Percentiles rank a stretch among this genome's conserved stretches.
Evolutionary conservation across 179 eudicot genomes (phyloP).

Genomic region (Beta corolliflora): DNA sequence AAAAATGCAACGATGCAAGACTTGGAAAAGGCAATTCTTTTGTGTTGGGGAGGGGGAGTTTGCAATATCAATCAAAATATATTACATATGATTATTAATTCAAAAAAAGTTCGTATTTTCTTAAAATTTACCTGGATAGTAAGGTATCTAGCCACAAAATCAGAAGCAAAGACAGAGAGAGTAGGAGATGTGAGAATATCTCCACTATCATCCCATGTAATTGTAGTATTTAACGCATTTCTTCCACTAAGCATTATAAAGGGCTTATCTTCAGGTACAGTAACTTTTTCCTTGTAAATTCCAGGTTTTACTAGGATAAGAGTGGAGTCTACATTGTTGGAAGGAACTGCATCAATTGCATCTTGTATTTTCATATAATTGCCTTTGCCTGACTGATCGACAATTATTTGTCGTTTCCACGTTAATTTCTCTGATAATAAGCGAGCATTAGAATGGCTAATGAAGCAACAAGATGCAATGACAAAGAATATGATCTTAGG

Average conservation of each 20-base stretch:
- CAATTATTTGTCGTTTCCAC: constrained; percentile 21
- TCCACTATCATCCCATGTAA: constrained; percentile 58
- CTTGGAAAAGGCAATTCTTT: too few relatives aligned
- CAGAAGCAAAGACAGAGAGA: constrained; percentile 54
- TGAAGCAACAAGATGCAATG: background rate
- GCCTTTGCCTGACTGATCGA: constrained; percentile 58
- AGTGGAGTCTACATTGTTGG: constrained; percentile 40
- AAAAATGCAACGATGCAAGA: too few relatives aligned
- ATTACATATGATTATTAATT: background rate
- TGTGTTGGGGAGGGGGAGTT: too few relatives aligned
- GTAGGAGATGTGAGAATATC: constrained; percentile 55
- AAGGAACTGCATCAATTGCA: constrained; percentile 63
- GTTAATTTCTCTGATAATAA: constrained; percentile 5
- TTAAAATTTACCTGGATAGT: constrained; percentile 48
- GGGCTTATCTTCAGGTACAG: constrained; percentile 59
- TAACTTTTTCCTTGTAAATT: constrained; percentile 59
- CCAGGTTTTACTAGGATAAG: constrained; percentile 68
- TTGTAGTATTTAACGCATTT: constrained; percentile 42
- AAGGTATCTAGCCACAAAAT: constrained; percentile 56
- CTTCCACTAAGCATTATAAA: constrained; percentile 59
- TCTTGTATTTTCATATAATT: constrained; percentile 53
- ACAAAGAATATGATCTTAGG: background rate
- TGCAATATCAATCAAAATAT: too few relatives aligned
- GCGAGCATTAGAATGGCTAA: constrained; percentile 4
- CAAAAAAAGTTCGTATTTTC: background rate